Percentiles rank a stretch among this genome's conserved stretches.
Evolutionary conservation across 148 eudicot genomes (phyloP).

Genomic region (Dysphania ambrosioides): DNA sequence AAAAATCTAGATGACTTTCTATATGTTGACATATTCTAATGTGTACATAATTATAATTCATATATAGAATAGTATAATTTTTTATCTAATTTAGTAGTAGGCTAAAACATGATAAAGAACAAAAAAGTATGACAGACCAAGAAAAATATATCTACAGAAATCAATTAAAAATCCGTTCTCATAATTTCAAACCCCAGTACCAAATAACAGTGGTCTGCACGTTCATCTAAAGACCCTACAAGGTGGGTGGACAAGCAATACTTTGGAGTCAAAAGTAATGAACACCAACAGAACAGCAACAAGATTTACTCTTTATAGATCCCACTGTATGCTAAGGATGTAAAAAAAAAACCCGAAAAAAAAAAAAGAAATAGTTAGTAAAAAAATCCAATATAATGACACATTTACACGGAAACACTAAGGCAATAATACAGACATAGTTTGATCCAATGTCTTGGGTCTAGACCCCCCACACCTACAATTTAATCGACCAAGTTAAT

Average conservation of each 20-base stretch:
- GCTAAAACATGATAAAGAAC: background rate
- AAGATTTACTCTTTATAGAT: background rate
- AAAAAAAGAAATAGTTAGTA: no score
- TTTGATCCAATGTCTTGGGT: background rate
- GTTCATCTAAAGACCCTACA: constrained; percentile 9
- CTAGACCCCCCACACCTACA: background rate
- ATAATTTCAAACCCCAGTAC: background rate
- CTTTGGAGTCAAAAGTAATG: background rate
- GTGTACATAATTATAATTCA: background rate
- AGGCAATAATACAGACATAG: background rate
- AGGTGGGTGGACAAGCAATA: background rate
- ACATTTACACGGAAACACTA: no score
- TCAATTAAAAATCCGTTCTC: background rate
- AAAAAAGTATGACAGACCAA: constrained; percentile 10
- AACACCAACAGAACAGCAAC: background rate
- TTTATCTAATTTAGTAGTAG: background rate
- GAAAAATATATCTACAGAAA: background rate
- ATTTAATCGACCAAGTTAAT: background rate
- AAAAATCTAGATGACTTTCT: background rate
- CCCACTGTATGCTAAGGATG: no score
- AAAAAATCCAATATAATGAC: background rate
- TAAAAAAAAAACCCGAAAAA: background rate
- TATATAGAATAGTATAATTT: background rate
- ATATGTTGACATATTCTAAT: constrained; percentile 1
- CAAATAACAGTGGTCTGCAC: constrained; percentile 22